Percentiles rank a stretch among this genome's conserved stretches.
Conservation (phyloP, 2,329 filamentous ascomycete species). For the Thermothelomyces thermophilus region DNA sequence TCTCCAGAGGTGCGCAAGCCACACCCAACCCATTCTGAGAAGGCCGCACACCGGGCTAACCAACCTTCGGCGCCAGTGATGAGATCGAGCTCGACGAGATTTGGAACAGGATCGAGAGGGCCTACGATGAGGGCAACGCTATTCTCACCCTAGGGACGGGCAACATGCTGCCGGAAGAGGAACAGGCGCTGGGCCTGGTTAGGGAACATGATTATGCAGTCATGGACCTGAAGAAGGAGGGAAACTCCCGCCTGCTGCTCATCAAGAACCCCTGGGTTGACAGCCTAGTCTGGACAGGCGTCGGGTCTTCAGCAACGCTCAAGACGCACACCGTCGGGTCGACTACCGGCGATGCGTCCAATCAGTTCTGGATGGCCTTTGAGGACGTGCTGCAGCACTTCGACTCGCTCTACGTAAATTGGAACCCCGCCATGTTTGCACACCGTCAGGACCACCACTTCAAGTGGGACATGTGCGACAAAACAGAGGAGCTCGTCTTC, state of each 20-base stretch:
- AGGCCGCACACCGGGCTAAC: background rate
- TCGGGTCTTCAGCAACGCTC: slow-evolving; percentile 32
- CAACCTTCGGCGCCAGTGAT: slow-evolving; percentile 44
- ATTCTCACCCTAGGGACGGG: slow-evolving; percentile 88
- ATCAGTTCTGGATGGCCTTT: slow-evolving; percentile 91
- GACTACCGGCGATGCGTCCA: slow-evolving; percentile 41
- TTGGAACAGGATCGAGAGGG: slow-evolving; percentile 70
- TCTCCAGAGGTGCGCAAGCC: slow-evolving; percentile 53
- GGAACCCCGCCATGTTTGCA: slow-evolving; percentile 81
- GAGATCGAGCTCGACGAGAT: slow-evolving; percentile 69
- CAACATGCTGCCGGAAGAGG: slow-evolving; percentile 67
- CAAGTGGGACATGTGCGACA: slow-evolving; percentile 59
- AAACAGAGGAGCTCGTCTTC: slow-evolving; percentile 47
- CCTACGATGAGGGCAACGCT: slow-evolving; percentile 72
- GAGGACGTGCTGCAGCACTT: slow-evolving; percentile 87
- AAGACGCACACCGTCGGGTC: slow-evolving; percentile 25
- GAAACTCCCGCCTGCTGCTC: slow-evolving; percentile 60
- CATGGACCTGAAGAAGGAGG: slow-evolving; percentile 61
- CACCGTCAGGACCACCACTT: slow-evolving; percentile 87
- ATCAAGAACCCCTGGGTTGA: slow-evolving; percentile 97
- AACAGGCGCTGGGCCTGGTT: slow-evolving; percentile 73
- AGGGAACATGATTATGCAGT: slow-evolving; percentile 94
- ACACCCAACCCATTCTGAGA: background rate
- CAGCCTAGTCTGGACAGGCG: slow-evolving; percentile 65
- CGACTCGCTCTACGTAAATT: slow-evolving; percentile 93